These are phyloP conservation scores for Serpula lacrymans DNA, from an alignment of 768 basidiomycete genomes.

Conservation along the genomic window DNA sequence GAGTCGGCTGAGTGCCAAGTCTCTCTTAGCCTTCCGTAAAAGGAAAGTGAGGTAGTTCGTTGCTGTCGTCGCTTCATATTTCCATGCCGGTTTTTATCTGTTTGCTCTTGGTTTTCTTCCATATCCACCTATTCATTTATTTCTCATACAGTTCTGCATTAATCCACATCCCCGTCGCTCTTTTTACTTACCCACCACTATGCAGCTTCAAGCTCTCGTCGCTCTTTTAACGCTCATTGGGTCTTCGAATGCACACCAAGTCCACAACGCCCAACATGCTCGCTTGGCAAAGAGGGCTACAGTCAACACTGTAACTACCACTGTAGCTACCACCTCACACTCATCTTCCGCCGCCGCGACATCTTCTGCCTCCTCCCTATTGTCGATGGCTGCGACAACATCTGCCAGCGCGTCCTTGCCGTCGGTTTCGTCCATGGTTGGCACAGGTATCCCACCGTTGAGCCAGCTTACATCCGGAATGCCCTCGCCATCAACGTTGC, in stretches of 20 bases:
- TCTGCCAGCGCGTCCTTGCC: slow-evolving; percentile 8
- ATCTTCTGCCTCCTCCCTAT: slow-evolving; percentile 6
- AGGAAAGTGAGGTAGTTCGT: not conserved
- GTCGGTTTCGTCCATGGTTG: slow-evolving; percentile 24
- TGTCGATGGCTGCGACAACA: not conserved
- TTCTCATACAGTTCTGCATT: not conserved
- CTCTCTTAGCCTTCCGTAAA: not conserved
- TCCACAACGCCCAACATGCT: slow-evolving; percentile 35
- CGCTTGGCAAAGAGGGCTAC: slow-evolving; percentile 39
- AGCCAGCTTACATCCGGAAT: slow-evolving; percentile 60
- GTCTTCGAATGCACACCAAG: slow-evolving; percentile 33
- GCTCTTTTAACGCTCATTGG: slow-evolving; percentile 43
- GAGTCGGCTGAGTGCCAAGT: slow-evolving; percentile 1
- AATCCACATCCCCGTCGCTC: slow-evolving; percentile 8
- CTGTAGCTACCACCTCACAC: not conserved
- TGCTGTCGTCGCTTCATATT: not conserved
- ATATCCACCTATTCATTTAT: not conserved
- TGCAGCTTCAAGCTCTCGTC: slow-evolving; percentile 44
- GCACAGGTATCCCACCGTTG: slow-evolving; percentile 54
- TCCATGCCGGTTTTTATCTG: not conserved
- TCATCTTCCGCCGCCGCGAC: slow-evolving; percentile 6
- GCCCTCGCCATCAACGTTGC: slow-evolving; percentile 47
- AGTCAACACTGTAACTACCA: slow-evolving; percentile 16
- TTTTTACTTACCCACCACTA: slow-evolving; percentile 21
- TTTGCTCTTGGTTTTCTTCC: not conserved